Conservation (phyloP, 257 asterid genomes). For the Paulownia fortunei region DNA sequence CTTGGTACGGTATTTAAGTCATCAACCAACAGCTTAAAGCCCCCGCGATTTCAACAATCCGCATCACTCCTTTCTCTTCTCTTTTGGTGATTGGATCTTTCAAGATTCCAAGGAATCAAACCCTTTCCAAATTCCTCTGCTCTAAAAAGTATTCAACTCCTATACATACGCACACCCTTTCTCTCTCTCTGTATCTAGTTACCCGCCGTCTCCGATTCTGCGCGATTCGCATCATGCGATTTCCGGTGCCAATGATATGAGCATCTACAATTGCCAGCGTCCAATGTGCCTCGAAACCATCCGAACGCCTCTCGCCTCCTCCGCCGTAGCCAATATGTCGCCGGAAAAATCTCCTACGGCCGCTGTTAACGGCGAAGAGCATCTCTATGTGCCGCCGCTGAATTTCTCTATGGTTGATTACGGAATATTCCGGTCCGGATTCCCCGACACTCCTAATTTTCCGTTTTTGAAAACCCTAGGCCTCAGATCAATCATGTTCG, state of each 20-base stretch:
- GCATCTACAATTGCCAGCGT: slow-evolving; percentile 42
- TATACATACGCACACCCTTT: neutral
- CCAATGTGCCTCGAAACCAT: slow-evolving; percentile 49
- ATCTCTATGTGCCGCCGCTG: slow-evolving; percentile 66
- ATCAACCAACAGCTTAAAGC: neutral
- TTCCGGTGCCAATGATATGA: slow-evolving; percentile 54
- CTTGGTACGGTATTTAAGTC: neutral
- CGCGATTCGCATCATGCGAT: slow-evolving; percentile 36
- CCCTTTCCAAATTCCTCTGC: slow-evolving; percentile 27
- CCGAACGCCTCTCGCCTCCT: slow-evolving; percentile 27
- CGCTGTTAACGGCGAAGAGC: slow-evolving; percentile 44
- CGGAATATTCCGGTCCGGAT: slow-evolving; percentile 92
- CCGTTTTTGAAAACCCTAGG: slow-evolving; percentile 82
- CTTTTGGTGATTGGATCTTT: slow-evolving; percentile 45
- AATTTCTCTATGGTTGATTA: slow-evolving; percentile 93
- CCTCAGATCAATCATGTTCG: slow-evolving; percentile 89
- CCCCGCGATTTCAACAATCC: slow-evolving; percentile 18
- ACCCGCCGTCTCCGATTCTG: slow-evolving; percentile 20
- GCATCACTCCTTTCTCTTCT: neutral
- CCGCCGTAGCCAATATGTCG: slow-evolving; percentile 34
- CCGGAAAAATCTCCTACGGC: slow-evolving; percentile 26
- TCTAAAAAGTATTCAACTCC: neutral
- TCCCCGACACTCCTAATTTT: slow-evolving; percentile 73
- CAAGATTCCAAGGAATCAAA: slow-evolving; percentile 53
- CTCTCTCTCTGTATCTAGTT: neutral